Base-by-base conservation (phyloP, 805 yeast species). In the Ogataea parapolymorpha region DNA sequence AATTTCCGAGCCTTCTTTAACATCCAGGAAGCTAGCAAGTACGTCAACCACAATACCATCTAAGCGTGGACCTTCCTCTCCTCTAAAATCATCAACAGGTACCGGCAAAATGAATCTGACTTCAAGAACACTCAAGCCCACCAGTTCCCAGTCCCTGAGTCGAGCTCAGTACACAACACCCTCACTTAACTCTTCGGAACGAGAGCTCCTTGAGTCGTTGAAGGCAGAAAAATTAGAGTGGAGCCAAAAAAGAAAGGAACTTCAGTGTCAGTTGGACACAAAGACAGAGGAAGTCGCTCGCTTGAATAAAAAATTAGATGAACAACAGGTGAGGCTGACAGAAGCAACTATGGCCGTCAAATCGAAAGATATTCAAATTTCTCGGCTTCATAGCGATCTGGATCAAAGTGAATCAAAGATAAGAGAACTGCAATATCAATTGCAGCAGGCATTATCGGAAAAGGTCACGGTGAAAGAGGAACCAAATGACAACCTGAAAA, bases 61-160 rank as follows among this genome's bases (percentile, higher is more conserved):
- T 3, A 84, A 84, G 52, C 68, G 93, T 46, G 72, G 75, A 0
- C 85, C 91, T 0, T 68, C 85, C 0, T 83, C 90, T 0, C 91
- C 91, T 1, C 70, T 79, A 26, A 82, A 79, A 52, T 44, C 53
- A 9, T 36, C 51, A 26, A 26, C 14, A 14, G 37, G n/a, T 12
- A 34, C 45, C 8, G 39, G 47, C 16, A 54, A 56, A 35, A 52
- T 56, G 52, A 51, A 50, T 24, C 41, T 60, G 32, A 59, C 65
- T 2, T 53, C 65, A 6, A 51, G 56, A 33, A 46, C 60, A 3
- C 41, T 61, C 27, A 53, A 49, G 14, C 56, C 58, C 4, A 26
- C 54, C 2, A 12, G 7, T 39, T 27, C 16, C 32, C 45, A 23
- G 49, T 44, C 12, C 38, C 32, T n/a, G 22, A 41, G 12, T 43